Evolutionary conservation across 108 stramenopile genomes (phyloP).

Genomic region (Poteriospumella lacustris): DNA sequence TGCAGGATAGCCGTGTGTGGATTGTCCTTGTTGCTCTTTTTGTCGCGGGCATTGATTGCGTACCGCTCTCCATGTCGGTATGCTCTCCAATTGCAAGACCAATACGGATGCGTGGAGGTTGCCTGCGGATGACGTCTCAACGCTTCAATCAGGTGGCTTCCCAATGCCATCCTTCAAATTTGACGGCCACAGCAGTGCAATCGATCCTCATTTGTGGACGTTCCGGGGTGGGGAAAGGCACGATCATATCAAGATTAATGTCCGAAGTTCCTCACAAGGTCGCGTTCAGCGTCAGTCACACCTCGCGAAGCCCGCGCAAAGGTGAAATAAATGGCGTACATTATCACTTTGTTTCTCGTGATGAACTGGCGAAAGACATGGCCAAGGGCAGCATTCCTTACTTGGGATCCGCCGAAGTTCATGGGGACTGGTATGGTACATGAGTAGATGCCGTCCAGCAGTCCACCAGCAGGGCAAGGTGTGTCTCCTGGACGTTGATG

Average conservation of each 20-base stretch:
- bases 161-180: too few species aligned
- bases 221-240: conserved; percentile 59
- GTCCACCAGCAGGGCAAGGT: not conserved
- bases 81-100: too few species aligned
- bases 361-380: not conserved
- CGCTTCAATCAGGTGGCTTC: too few species aligned
- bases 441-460: not conserved
- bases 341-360: conserved; percentile 3
- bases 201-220: conserved; percentile 55
- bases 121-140: too few species aligned
- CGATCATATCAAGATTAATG: conserved; percentile 49
- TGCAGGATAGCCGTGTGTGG: too few species aligned
- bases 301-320: not conserved
- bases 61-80: too few species aligned
- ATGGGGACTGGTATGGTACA: not conserved
- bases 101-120: too few species aligned
- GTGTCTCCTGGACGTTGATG: not conserved
- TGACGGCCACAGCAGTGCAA: too few species aligned
- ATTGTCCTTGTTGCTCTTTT: too few species aligned
- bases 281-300: conserved; percentile 54
- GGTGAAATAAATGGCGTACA: not conserved
- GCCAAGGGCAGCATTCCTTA: not conserved
- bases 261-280: conserved; percentile 33
- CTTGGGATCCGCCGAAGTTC: not conserved
- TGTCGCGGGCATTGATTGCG: too few species aligned